Evolutionary conservation across 192 early-diverging fungal genomes (phyloP), one percentile per base, ranked within the genome.

Genomic region (Nowakowskiella sp.): DNA sequence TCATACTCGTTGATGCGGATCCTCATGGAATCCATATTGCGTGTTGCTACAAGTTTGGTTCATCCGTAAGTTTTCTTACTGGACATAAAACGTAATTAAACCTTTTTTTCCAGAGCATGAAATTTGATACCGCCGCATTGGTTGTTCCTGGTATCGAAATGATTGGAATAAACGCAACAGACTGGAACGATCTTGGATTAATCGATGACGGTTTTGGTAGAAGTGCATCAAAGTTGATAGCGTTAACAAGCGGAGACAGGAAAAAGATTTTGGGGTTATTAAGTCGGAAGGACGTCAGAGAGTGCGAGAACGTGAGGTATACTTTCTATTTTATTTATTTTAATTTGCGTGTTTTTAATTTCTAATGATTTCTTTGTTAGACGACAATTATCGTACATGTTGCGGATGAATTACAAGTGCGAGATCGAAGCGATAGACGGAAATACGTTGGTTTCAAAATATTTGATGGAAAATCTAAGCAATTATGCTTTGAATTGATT

Each of bases 21-120:
- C 67, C 67, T 2, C 54, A 70, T 36, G 67, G 67, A 1, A 21
- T 70, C 23, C 62, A 60, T 3, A 70, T 70, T 13, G 46, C 53
- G 25, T 39, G 65, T 7, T 61, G 58, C 31, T 70, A 70, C 50
- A 55, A 60, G 42, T 42, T 33, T 31, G 67, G 67, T n/a, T 67
- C 67, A 10, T 22, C 34, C 39, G 56, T 68, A 45, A 6, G 29
- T 7, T 13, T 24, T 10, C 21, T 16, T 60, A 39, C 27, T 26
- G 16, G 3, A 51, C 62, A 19, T 26, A 24, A 8, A 19, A 0
- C 10, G 19, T 8, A 6, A 48, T 36, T 25, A 19, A 32, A 36
- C 3, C 49, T 26, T 3, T 6, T 51, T 50, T 26, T 43, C 2
- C 31, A 61, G 55, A 52, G 50, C n/a, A 60, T 64, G 62, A 49